A percentile compares a stretch with the other conserved stretches of the same genome.
Evolutionary conservation across 768 basidiomycete genomes (phyloP).

Genomic region (Termitomyces sp.): DNA sequence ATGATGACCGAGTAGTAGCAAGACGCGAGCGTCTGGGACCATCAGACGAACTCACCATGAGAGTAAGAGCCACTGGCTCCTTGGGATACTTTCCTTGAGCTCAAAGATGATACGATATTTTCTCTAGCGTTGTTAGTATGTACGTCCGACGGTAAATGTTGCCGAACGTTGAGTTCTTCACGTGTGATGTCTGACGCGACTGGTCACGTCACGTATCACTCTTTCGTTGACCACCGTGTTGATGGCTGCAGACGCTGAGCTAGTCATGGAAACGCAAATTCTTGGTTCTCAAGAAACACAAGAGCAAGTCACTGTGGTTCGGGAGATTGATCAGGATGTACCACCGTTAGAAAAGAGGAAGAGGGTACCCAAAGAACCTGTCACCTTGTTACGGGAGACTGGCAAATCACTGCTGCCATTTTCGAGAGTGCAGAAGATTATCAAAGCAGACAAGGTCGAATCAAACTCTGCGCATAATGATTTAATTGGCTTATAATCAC

Average conservation of each 20-base stretch:
- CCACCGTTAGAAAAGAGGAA: conserved; percentile 21
- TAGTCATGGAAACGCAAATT: neutral
- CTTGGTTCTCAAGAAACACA: neutral
- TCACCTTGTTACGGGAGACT: conserved; percentile 23
- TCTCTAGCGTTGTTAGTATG: neutral
- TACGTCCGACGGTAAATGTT: too few relatives aligned
- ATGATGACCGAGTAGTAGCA: neutral
- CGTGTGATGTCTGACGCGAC: conserved; percentile 12
- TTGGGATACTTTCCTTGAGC: neutral
- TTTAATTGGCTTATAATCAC: neutral
- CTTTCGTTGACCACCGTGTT: conserved; percentile 4
- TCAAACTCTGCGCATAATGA: neutral
- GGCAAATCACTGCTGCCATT: conserved; percentile 77
- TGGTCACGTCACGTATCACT: conserved; percentile 13
- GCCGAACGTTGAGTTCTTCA: neutral
- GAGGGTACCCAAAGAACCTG: conserved; percentile 20
- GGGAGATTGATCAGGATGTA: conserved; percentile 3
- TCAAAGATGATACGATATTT: neutral
- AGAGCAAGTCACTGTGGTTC: neutral
- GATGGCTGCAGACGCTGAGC: neutral
- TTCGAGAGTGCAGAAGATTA: conserved; percentile 74
- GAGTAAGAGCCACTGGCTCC: neutral
- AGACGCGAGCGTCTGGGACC: too few relatives aligned
- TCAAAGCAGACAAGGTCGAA: conserved; percentile 79
- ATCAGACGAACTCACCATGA: too few relatives aligned